Conservation (phyloP, 2,329 filamentous ascomycete genomes). For the Thermothelomyces thermophilus region DNA sequence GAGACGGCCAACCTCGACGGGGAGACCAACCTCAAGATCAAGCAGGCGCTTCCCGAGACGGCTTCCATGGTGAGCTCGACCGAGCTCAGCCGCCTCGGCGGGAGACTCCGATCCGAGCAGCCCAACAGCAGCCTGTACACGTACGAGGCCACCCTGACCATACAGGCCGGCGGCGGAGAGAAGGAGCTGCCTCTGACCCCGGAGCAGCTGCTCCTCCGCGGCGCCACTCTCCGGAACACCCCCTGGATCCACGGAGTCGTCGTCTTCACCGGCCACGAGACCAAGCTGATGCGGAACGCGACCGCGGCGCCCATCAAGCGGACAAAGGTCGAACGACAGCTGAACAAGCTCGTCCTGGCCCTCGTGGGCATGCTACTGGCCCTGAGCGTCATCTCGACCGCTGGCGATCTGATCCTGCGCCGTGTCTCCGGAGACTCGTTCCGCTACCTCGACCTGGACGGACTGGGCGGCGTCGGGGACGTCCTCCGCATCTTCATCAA, state of each 20-base stretch:
- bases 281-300: constrained; percentile 97
- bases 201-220: constrained; percentile 86
- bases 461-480: constrained; percentile 46
- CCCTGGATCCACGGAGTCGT: constrained; percentile 96
- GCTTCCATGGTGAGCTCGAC: constrained; percentile 76
- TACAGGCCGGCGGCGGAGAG: constrained; percentile 84
- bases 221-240: constrained; percentile 89
- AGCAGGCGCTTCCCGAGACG: constrained; percentile 93
- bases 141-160: constrained; percentile 91
- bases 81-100: constrained; percentile 79
- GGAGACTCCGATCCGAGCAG: constrained; percentile 86
- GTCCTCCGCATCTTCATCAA: constrained; percentile 78
- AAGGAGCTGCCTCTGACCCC: constrained; percentile 86
- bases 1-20: constrained; percentile 97
- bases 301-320: constrained; percentile 96
- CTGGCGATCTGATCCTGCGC: constrained; percentile 80
- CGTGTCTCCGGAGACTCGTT: constrained; percentile 56
- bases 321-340: constrained; percentile 87
- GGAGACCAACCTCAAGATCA: constrained; percentile 98
- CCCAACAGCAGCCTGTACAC: constrained; percentile 98
- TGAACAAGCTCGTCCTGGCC: constrained; percentile 89
- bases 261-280: constrained; percentile 96
- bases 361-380: constrained; percentile 76
- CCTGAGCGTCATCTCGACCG: constrained; percentile 82
- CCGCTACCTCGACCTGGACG: constrained; percentile 63